Evolutionary conservation across 768 basidiomycete species (phyloP), one percentile per base, ranked within the genome.

Genomic region (Phlebiopsis flavidoalba): DNA sequence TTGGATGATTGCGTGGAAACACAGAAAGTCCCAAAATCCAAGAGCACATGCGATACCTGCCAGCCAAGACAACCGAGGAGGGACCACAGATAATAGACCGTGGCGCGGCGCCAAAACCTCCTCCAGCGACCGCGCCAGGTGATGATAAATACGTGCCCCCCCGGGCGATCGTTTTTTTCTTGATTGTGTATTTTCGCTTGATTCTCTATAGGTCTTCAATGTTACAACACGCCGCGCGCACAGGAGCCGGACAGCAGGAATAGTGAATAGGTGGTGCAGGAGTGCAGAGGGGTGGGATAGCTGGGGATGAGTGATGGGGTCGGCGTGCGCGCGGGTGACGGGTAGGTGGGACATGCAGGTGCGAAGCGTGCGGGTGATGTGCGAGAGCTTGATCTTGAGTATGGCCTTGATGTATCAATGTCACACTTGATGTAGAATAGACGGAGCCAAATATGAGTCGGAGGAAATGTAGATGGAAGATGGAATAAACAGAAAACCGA

Each of bases 391-490:
- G 59, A 64, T 66, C 67, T 67, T 66, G 40, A 43, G 40, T 43
- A 43, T 43, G 75, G 72, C 73, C n/a, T 66, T 65, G 71, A 72
- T 76, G 77, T 71, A 72, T 77, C n/a, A 77, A 67, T 77, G 76
- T 73, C 73, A 77, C 76, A 71, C 73, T 71, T 77, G 77, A 62
- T 66, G 55, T 61, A 57, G 58, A 72, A 66, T 64, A 67, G 63
- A 64, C 55, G 45, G 51, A 58, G 52, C 59, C 50, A 63, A 62
- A 53, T 60, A 61, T 36, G 64, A 57, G 65, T 62, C 57, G 65
- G 26, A 71, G 65, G 69, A 61, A 61, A 68, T 67, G 40, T 43
- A 66, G 60, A 65, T 58, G 62, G 37, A 57, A 66, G 47, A 68
- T 53, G 40, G 31, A 49, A 46, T 52, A 60, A 58, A 64, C 53